Evolutionary conservation across 768 basidiomycete species (phyloP).

Genomic region (Pulveroboletus sp.): DNA sequence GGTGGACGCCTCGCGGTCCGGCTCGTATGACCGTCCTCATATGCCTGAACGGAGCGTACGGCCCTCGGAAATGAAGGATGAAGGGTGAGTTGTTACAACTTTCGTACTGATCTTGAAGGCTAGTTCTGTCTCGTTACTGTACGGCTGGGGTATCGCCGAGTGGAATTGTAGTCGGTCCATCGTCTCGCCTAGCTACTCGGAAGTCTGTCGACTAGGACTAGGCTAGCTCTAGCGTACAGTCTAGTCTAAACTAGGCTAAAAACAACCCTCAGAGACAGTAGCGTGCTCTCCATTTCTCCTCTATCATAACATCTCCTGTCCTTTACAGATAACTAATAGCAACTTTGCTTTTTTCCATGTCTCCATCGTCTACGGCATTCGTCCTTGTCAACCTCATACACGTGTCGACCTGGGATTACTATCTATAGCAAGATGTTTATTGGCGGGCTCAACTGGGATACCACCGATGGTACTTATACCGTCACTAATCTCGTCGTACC

Average conservation of each 20-base stretch:
- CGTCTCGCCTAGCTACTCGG: conserved; percentile 41
- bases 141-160: conserved; percentile 26
- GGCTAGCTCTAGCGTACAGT: conserved; percentile 74
- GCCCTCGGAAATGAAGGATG: conserved; percentile 93
- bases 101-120: conserved; percentile 7
- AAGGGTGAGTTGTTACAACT: conserved; percentile 73
- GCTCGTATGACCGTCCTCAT: conserved; percentile 39
- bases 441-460: conserved; percentile 99
- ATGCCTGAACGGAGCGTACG: conserved; percentile 63
- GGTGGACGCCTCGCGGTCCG: conserved; percentile 31
- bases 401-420: conserved; percentile 21
- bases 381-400: conserved; percentile 23
- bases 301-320: conserved; percentile 59
- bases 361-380: conserved; percentile 25
- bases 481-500: conserved; percentile 33
- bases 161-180: conserved; percentile 39
- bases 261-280: conserved; percentile 60
- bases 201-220: conserved; percentile 60
- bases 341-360: conserved; percentile 43
- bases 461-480: conserved; percentile 84
- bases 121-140: conserved; percentile 12
- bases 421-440: conserved; percentile 98
- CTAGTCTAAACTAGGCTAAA: conserved; percentile 82
- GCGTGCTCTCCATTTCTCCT: conserved; percentile 57
- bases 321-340: conserved; percentile 78